phyloP scores from a whole-genome alignment of 345 rosid species.

The Citrus glauca region DNA sequence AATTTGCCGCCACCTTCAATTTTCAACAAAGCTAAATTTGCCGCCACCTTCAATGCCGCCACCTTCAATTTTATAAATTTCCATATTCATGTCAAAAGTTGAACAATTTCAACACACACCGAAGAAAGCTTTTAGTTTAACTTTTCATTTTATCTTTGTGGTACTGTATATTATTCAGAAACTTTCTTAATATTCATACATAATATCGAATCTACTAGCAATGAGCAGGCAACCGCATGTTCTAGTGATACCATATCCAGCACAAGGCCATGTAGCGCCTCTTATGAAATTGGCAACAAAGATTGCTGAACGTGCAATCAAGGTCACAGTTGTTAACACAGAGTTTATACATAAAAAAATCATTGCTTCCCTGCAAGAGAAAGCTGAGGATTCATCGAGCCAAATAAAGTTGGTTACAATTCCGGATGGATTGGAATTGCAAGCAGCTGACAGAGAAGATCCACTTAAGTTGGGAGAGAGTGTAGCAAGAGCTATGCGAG shows the following conservation, averaged over 20 bases:
- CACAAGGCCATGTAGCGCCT: constrained; percentile 34
- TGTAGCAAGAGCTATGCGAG: constrained; percentile 11
- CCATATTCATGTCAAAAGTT: too few relatives aligned
- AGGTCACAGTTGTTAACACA: constrained; percentile 33
- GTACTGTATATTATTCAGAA: too few relatives aligned
- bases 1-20: too few relatives aligned
- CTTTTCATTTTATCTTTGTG: too few relatives aligned
- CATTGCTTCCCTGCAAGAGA: constrained; percentile 6
- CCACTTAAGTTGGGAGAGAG: background rate
- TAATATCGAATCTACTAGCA: too few relatives aligned
- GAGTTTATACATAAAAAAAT: constrained; percentile 11
- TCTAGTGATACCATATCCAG: constrained; percentile 24
- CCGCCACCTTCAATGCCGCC: too few relatives aligned
- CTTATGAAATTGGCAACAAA: constrained; percentile 32
- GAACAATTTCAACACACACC: too few relatives aligned
- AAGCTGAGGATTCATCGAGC: background rate
- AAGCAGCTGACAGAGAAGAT: constrained; percentile 4
- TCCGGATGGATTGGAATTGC: constrained; percentile 17
- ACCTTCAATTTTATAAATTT: too few relatives aligned
- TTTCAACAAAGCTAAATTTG: too few relatives aligned
- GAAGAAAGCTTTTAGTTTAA: too few relatives aligned
- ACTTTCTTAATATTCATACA: too few relatives aligned
- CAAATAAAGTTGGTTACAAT: constrained; percentile 20
- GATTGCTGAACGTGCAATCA: constrained; percentile 30
- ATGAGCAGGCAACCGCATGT: constrained; percentile 15